phyloP scores from a whole-genome alignment of 306 rosid species.

The Senna tora region DNA sequence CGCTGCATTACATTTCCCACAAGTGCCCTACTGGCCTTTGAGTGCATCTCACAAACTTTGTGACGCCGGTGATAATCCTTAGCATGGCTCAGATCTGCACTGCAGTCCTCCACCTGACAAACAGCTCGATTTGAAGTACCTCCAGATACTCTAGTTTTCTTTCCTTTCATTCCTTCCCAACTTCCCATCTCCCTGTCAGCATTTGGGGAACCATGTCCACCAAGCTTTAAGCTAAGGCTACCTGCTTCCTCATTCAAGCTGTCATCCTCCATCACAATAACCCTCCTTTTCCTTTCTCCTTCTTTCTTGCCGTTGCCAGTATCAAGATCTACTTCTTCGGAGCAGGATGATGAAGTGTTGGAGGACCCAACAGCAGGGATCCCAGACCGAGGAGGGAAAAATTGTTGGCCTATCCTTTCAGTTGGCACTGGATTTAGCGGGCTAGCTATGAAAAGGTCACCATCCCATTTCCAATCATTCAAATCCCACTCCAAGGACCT shows the following conservation, averaged over 20 bases:
- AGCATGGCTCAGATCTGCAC: conserved; percentile 77
- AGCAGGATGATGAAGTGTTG: conserved; percentile 77
- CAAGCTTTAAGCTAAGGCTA: conserved; percentile 62
- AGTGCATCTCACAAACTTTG: conserved; percentile 90
- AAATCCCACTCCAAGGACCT: conserved; percentile 75
- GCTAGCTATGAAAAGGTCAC: conserved; percentile 77
- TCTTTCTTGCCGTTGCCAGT: conserved; percentile 62
- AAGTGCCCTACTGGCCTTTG: conserved; percentile 80
- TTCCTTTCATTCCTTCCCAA: conserved; percentile 61
- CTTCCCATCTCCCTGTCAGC: conserved; percentile 58
- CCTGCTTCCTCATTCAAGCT: conserved; percentile 57
- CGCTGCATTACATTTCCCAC: conserved; percentile 87
- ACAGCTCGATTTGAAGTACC: conserved; percentile 60
- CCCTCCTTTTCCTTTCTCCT: conserved; percentile 75
- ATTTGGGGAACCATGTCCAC: conserved; percentile 55
- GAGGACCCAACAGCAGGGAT: conserved; percentile 60
- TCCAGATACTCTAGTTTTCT: conserved; percentile 73
- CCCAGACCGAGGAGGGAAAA: conserved; percentile 62
- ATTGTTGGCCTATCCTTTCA: conserved; percentile 52
- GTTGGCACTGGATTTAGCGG: conserved; percentile 55
- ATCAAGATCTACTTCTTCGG: conserved; percentile 65
- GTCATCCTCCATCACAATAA: conserved; percentile 57
- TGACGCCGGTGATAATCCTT: conserved; percentile 89
- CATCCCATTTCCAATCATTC: conserved; percentile 87
- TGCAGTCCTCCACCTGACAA: conserved; percentile 95